Conservation (phyloP, 1,139 yeast species). For the Kazachstania sp. region DNA sequence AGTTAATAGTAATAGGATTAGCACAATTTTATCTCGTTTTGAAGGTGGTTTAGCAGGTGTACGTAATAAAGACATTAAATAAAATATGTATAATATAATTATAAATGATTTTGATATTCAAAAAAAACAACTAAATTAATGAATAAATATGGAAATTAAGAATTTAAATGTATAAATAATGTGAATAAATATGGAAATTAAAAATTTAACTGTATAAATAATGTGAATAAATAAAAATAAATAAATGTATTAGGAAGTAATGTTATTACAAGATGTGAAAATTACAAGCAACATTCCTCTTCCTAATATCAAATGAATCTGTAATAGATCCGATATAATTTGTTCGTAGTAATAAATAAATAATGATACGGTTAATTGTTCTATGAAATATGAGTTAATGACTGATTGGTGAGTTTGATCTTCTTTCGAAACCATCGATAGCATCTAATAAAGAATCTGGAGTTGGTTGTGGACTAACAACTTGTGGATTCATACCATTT, state of each 20-base stretch:
- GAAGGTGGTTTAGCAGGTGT: conserved; percentile 32
- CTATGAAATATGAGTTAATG: neutral
- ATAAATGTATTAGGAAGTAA: neutral
- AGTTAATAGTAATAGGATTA: conserved; percentile 20
- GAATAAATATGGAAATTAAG: neutral
- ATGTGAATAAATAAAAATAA: neutral
- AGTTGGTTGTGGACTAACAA: conserved; percentile 67
- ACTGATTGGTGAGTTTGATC: neutral
- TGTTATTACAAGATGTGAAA: neutral
- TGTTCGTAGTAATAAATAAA: too few relatives aligned
- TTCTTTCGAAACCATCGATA: conserved; percentile 15
- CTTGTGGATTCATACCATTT: conserved; percentile 48
- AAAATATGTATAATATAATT: too few relatives aligned
- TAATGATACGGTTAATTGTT: neutral
- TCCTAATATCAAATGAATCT: too few relatives aligned
- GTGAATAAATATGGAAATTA: neutral
- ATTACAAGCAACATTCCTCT: too few relatives aligned
- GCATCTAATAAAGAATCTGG: conserved; percentile 47
- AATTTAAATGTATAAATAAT: neutral
- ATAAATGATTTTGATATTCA: neutral
- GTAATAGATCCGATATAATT: too few relatives aligned
- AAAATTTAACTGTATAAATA: neutral
- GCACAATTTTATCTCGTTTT: conserved; percentile 23
- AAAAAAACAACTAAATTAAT: neutral
- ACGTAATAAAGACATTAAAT: conserved; percentile 15